Base-by-base conservation (phyloP, 345 rosid species). In the Passiflora organensis region DNA sequence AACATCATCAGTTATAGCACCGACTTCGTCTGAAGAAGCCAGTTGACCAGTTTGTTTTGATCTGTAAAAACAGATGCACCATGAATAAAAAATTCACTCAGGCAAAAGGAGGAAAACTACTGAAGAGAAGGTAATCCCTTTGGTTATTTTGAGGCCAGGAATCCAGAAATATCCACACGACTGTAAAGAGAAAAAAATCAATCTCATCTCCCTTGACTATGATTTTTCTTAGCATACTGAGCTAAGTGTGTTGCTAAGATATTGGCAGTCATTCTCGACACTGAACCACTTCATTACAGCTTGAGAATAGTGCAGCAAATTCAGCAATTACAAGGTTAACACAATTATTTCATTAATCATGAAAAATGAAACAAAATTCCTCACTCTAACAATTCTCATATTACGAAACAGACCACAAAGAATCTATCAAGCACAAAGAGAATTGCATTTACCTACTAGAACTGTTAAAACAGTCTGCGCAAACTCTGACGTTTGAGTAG, bases 381-480 rank as follows among this genome's bases (percentile, higher is more conserved):
- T n/a, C n/a, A n/a, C n/a, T n/a, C n/a, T n/a, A n/a, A n/a, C n/a
- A n/a, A n/a, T n/a, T n/a, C n/a, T n/a, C n/a, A n/a, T n/a, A n/a
- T n/a, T n/a, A n/a, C n/a, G n/a, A n/a, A n/a, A n/a, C n/a, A n/a
- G n/a, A n/a, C n/a, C n/a, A n/a, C n/a, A n/a, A n/a, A n/a, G n/a
- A n/a, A n/a, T 1, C 18, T 13, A 44, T 23, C n/a, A 50, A 68
- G 17, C 11, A 50, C 17, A 47, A 60, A 16, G 18, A 63, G 6
- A 19, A 41, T 46, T 13, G 15, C 2, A 58, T 32, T 75, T 65
- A 82, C 89, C 78, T 51, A 34, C 76, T 49, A 21, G 78, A 76
- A 68, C 60, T 60, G 53, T 82, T 80, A 60, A 53, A 79, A 69
- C 91, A 79, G 18, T 81, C 84, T 47, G 79, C 80, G 15, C 90